These are phyloP conservation scores for Mycena vitilis DNA, from an alignment of 768 basidiomycete genomes.

Conservation along the genomic window DNA sequence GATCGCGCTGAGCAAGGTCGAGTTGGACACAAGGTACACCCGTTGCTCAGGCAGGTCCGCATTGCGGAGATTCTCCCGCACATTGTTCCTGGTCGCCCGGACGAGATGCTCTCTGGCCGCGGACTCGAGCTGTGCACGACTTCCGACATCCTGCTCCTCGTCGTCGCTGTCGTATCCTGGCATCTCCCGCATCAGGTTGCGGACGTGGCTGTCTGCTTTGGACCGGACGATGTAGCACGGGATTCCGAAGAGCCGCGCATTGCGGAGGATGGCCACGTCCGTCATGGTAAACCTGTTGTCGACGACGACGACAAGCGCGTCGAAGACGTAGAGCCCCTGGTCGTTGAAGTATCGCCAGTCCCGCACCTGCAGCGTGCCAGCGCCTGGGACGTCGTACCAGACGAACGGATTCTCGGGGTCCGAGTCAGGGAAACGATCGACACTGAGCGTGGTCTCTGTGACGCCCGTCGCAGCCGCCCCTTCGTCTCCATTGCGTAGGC, in stretches of 20 bases:
- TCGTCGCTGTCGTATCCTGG: constrained; percentile 20
- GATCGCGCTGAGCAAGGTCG: constrained; percentile 10
- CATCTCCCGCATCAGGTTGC: constrained; percentile 14
- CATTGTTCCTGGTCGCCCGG: constrained; percentile 13
- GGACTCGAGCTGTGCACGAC: constrained; percentile 13
- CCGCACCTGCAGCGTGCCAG: constrained; percentile 45
- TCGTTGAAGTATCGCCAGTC: constrained; percentile 52
- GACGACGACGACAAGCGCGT: constrained; percentile 48
- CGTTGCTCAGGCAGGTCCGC: constrained; percentile 18
- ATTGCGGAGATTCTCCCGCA: constrained; percentile 11
- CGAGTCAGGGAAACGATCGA: constrained; percentile 42
- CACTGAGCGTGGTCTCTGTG: constrained; percentile 43
- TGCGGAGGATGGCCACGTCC: constrained; percentile 47
- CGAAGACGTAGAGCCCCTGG: constrained; percentile 51
- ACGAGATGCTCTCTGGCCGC: constrained; percentile 13
- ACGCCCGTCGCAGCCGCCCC: constrained; percentile 44
- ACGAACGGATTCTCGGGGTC: constrained; percentile 37
- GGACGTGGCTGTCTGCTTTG: constrained; percentile 43
- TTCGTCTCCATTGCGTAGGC: constrained; percentile 37
- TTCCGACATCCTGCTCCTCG: constrained; percentile 12
- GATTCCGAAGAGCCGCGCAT: constrained; percentile 45
- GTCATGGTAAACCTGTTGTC: constrained; percentile 49
- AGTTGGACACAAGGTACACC: constrained; percentile 18
- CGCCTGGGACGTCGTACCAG: constrained; percentile 53
- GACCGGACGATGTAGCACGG: constrained; percentile 51